Percentiles rank a stretch among this genome's conserved stretches.
These are phyloP conservation scores for Xerocomellus chrysenteron DNA, from an alignment of 768 basidiomycete species.

Conservation along the genomic window DNA sequence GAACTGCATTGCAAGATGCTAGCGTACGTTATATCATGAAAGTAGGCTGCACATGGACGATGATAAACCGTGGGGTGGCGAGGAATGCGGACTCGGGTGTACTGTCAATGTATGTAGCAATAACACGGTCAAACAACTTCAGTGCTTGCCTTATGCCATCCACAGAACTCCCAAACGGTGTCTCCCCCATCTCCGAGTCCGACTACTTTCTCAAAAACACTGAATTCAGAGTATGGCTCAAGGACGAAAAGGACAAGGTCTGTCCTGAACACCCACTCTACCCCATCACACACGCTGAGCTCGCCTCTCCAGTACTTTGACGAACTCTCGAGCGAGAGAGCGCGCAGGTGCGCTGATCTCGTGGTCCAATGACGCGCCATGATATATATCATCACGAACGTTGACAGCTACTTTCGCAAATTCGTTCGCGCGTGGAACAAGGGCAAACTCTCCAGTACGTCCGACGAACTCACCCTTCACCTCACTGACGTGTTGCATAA, in stretches of 20 bases:
- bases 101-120: conserved; percentile 4
- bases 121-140: conserved; percentile 12
- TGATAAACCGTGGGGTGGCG: too few relatives aligned
- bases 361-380: conserved; percentile 17
- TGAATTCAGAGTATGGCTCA: conserved; percentile 87
- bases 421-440: conserved; percentile 91
- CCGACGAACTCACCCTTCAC: fast-evolving
- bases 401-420: conserved; percentile 81
- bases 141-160: conserved; percentile 10
- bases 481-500: neutral
- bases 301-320: conserved; percentile 47
- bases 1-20: conserved; percentile 21
- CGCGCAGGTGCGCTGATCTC: conserved; percentile 56
- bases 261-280: conserved; percentile 4
- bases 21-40: conserved; percentile 26
- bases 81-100: too few relatives aligned
- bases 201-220: conserved; percentile 89
- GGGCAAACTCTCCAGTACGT: conserved; percentile 64
- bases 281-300: neutral
- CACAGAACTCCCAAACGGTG: conserved; percentile 50
- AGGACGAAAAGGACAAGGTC: conserved; percentile 65
- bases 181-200: conserved; percentile 67
- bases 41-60: too few relatives aligned
- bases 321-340: conserved; percentile 77
- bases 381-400: neutral